Evolutionary conservation across 176 grass and related monocot genomes (phyloP).

Genomic region (Aegilops longissima): DNA sequence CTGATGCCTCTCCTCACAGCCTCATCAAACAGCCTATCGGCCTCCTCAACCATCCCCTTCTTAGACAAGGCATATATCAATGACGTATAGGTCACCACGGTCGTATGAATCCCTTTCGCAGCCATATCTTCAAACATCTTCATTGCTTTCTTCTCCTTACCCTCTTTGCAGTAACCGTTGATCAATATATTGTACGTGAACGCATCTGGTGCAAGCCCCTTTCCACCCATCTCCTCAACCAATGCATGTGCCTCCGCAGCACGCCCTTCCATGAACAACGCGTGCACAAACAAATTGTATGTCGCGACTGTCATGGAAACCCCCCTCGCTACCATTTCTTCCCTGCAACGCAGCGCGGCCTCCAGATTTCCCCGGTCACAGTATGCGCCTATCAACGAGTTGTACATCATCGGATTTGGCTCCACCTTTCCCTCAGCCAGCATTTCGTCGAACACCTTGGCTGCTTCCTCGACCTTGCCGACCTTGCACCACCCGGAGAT

Average conservation of each 20-base stretch:
- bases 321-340: constrained; percentile 46
- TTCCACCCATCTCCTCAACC: constrained; percentile 51
- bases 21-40: constrained; percentile 50
- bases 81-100: constrained; percentile 56
- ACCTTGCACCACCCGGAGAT: constrained; percentile 42
- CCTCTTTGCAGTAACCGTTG: constrained; percentile 72
- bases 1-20: constrained; percentile 52
- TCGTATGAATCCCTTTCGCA: constrained; percentile 43
- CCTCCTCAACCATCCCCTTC: constrained; percentile 43
- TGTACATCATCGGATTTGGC: constrained; percentile 45
- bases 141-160: constrained; percentile 60
- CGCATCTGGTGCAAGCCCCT: constrained; percentile 44
- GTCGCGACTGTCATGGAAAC: constrained; percentile 29
- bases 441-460: constrained; percentile 61
- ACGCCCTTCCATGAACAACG: constrained; percentile 48
- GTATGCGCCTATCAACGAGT: constrained; percentile 36
- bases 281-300: constrained; percentile 45
- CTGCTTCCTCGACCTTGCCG: constrained; percentile 35
- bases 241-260: constrained; percentile 25
- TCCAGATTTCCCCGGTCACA: constrained; percentile 32
- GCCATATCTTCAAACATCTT: constrained; percentile 52
- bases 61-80: constrained; percentile 64
- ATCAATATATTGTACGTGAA: constrained; percentile 77
- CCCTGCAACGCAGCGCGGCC: constrained; percentile 13
- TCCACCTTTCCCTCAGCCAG: constrained; percentile 7